A percentile compares a stretch with the other conserved stretches of the same genome.
Conservation (phyloP, 441 rosid genomes). For the Dalechampia spathulata region DNA sequence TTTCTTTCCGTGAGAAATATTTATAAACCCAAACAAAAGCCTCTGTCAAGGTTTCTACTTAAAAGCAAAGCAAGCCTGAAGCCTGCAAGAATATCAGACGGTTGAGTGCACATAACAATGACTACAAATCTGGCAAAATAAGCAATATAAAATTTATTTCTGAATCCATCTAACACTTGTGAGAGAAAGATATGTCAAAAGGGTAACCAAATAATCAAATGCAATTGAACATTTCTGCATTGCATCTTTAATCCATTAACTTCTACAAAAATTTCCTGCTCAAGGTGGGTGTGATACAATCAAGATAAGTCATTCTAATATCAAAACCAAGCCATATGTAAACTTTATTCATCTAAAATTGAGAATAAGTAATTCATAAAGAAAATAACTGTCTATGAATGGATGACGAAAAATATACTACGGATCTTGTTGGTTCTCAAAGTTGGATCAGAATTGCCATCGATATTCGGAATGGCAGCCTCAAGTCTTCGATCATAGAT, state of each 20-base stretch:
- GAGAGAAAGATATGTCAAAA: not conserved
- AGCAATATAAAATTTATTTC: not conserved
- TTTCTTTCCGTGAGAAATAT: conserved; percentile 16
- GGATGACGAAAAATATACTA: too few relatives aligned
- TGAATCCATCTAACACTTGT: not conserved
- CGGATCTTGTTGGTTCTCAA: conserved; percentile 14
- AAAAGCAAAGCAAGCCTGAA: conserved; percentile 12
- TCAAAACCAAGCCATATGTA: not conserved
- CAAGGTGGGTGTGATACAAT: too few relatives aligned
- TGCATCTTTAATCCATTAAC: too few relatives aligned
- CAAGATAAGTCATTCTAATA: too few relatives aligned
- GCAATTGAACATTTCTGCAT: not conserved
- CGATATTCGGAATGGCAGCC: not conserved
- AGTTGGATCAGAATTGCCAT: conserved; percentile 14
- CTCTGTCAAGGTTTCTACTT: not conserved
- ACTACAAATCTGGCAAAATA: not conserved
- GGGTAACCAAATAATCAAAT: not conserved
- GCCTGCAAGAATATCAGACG: not conserved
- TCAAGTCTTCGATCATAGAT: not conserved
- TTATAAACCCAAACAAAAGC: not conserved
- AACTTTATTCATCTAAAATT: not conserved
- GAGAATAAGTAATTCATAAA: too few relatives aligned
- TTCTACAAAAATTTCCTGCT: too few relatives aligned
- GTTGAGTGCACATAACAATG: conserved; percentile 2
- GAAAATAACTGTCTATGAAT: too few relatives aligned